phyloP scores from a whole-genome alignment of 139 green algal genomes.

The Zygnema circumcarinatum region DNA sequence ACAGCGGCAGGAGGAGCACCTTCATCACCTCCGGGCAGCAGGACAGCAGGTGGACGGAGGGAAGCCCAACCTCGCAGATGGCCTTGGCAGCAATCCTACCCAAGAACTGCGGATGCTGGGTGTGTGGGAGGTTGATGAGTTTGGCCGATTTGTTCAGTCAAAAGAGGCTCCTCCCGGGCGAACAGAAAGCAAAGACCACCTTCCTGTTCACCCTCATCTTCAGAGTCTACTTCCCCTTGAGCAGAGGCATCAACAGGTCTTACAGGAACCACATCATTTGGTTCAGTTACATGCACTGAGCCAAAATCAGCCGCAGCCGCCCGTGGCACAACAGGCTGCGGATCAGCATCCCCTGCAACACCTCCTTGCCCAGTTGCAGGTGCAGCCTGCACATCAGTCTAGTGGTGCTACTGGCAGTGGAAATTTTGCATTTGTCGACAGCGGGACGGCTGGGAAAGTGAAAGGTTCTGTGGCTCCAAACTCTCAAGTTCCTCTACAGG shows the following conservation, averaged over 20 bases:
- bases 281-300: not conserved
- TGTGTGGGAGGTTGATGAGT: constrained; percentile 46
- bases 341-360: not conserved
- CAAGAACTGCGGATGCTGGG: constrained; percentile 24
- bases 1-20: constrained; percentile 30
- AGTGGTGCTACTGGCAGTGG: too few relatives aligned
- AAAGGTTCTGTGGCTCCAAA: not conserved
- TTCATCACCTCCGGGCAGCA: not conserved
- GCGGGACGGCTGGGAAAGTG: not conserved
- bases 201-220: not conserved
- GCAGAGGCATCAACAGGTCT: not conserved
- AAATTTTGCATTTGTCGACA: too few relatives aligned
- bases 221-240: not conserved
- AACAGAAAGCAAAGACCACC: not conserved
- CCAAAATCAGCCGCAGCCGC: constrained; percentile 15
- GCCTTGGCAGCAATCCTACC: not conserved
- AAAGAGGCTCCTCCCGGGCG: not conserved
- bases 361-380: not conserved
- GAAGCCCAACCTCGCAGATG: not conserved
- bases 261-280: not conserved
- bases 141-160: constrained; percentile 36
- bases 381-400: too few relatives aligned
- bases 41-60: not conserved
- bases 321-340: not conserved
- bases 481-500: not conserved